Evolutionary conservation across 805 yeast genomes (phyloP).

Genomic region (Candida broadrunensis): DNA sequence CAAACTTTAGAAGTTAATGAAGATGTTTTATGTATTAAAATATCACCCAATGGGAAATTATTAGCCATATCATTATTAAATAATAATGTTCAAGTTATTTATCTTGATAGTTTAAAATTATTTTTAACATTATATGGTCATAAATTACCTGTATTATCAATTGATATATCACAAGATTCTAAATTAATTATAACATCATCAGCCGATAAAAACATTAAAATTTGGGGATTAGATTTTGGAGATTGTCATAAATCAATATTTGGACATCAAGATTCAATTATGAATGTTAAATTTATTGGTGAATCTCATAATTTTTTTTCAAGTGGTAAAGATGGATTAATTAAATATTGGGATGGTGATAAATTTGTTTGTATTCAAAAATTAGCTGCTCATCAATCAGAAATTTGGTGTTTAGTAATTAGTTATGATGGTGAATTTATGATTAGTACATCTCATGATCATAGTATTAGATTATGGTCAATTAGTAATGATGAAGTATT

Average conservation of each 20-base stretch:
- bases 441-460: constrained; percentile 88
- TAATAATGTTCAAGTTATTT: constrained; percentile 94
- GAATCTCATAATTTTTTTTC: constrained; percentile 88
- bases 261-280: constrained; percentile 95
- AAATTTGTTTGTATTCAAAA: constrained; percentile 93
- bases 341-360: constrained; percentile 98
- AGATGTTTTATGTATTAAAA: constrained; percentile 74
- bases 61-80: constrained; percentile 85
- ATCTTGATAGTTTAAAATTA: constrained; percentile 81
- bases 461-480: constrained; percentile 88
- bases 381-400: constrained; percentile 78
- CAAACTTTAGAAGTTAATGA: constrained; percentile 84
- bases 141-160: constrained; percentile 88
- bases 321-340: constrained; percentile 80
- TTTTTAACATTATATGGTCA: constrained; percentile 92
- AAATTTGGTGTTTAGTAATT: constrained; percentile 90
- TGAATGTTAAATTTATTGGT: constrained; percentile 82
- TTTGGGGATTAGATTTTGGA: constrained; percentile 99
- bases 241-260: constrained; percentile 96
- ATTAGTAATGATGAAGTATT: constrained; percentile 95
- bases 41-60: constrained; percentile 75
- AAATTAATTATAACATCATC: constrained; percentile 88
- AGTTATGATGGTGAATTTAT: constrained; percentile 68
- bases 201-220: constrained; percentile 95
- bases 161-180: constrained; percentile 87